Conservation (phyloP, 352 stramenopile species). For the Globisporangium perplexum region DNA sequence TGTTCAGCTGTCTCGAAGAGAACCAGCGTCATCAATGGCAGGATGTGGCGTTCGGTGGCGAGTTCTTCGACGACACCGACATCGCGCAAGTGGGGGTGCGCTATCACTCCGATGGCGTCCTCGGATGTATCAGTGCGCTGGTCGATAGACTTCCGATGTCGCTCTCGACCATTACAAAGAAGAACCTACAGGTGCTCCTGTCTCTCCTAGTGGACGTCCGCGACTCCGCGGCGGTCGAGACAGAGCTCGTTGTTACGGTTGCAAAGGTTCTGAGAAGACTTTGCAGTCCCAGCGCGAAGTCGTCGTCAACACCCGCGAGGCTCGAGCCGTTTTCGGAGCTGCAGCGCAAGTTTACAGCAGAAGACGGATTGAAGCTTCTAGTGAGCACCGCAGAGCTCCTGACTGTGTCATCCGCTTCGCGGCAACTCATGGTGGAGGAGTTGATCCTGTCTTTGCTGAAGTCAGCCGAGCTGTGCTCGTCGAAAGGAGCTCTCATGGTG, state of each 20-base stretch:
- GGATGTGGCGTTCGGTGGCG: constrained; percentile 7
- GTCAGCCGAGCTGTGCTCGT: constrained; percentile 6
- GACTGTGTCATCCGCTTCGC: neutral
- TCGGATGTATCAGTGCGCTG: constrained; percentile 2
- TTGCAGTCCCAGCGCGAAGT: constrained; percentile 1
- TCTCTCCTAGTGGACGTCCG: neutral
- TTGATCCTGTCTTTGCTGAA: constrained; percentile 12
- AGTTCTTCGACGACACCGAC: constrained; percentile 6
- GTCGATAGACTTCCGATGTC: constrained; percentile 7
- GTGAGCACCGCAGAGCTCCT: constrained; percentile 6
- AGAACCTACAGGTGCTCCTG: constrained; percentile 10
- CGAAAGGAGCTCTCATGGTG: constrained; percentile 7
- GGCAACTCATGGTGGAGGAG: constrained; percentile 12
- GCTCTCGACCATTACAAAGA: constrained; percentile 5
- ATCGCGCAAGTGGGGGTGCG: neutral
- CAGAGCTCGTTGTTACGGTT: neutral
- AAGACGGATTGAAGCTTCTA: constrained; percentile 13
- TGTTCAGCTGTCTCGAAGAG: constrained; percentile 10
- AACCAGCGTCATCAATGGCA: constrained; percentile 1
- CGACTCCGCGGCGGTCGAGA: neutral
- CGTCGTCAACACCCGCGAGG: neutral
- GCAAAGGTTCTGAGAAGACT: constrained; percentile 1
- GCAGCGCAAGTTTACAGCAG: constrained; percentile 8
- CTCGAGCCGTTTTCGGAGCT: constrained; percentile 7
- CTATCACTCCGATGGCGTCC: constrained; percentile 4